phyloP scores from a whole-genome alignment of 345 rosid species.

The Pelargonium nanum region DNA sequence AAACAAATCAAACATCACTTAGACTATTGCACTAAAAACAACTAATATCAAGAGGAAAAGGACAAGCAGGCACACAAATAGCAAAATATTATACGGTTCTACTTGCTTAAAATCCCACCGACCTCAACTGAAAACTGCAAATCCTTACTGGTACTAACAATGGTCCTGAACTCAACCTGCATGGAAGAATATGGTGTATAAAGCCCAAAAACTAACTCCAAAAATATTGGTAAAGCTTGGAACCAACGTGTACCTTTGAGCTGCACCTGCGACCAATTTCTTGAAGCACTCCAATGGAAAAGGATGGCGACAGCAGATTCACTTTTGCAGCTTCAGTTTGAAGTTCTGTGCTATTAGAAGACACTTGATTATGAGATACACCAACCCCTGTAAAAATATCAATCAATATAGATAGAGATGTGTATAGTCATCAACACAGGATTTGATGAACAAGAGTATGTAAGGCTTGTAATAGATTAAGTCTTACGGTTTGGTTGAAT shows the following conservation, averaged over 20 bases:
- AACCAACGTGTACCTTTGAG: constrained; percentile 47
- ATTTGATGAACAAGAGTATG: background rate
- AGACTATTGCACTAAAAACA: background rate
- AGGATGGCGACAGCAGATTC: constrained; percentile 47
- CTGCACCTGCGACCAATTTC: constrained; percentile 91
- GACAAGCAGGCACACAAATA: background rate
- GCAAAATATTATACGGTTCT: background rate
- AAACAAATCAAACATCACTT: constrained; percentile 5
- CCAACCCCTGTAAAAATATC: constrained; percentile 47
- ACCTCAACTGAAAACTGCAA: constrained; percentile 95
- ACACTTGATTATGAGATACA: constrained; percentile 34
- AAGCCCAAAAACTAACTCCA: constrained; percentile 7
- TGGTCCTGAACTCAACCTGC: constrained; percentile 81
- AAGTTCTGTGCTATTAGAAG: constrained; percentile 39
- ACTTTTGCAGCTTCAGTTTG: constrained; percentile 55
- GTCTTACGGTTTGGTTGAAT: too few species aligned
- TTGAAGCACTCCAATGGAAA: constrained; percentile 67
- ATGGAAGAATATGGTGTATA: constrained; percentile 12
- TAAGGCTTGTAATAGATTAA: too few species aligned
- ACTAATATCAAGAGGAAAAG: background rate
- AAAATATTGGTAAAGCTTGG: background rate
- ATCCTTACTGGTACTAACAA: constrained; percentile 80
- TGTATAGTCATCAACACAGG: background rate
- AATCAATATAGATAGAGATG: constrained; percentile 4
- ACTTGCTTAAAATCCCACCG: constrained; percentile 15